A percentile compares a stretch with the other conserved stretches of the same genome.
These are phyloP conservation scores for Anthracocystis panici-leucophaei DNA, from an alignment of 1,284 basidiomycete species.

Conservation along the genomic window DNA sequence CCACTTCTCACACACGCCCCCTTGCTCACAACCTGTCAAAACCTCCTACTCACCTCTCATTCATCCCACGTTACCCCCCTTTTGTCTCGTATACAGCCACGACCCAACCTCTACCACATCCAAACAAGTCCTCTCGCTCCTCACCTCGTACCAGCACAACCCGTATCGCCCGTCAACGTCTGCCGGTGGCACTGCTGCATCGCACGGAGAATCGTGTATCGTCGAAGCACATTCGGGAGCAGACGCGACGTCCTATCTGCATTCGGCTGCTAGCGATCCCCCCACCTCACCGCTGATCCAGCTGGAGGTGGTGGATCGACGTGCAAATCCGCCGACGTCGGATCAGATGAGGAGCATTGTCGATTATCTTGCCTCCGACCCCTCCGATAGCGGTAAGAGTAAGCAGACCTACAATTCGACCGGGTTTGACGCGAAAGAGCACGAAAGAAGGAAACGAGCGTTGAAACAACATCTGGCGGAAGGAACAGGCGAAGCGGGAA, in stretches of 20 bases:
- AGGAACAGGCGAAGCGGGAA: not conserved
- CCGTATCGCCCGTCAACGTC: slow-evolving; percentile 9
- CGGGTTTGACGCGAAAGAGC: slow-evolving; percentile 22
- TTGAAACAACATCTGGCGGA: slow-evolving; percentile 12
- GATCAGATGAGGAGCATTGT: slow-evolving; percentile 44
- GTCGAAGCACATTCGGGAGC: slow-evolving; percentile 31
- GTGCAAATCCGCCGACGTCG: slow-evolving; percentile 31
- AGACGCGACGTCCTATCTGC: slow-evolving; percentile 25
- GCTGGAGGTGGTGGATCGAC: slow-evolving; percentile 42
- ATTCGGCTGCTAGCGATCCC: slow-evolving; percentile 24
- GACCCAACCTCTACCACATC: slow-evolving; percentile 26
- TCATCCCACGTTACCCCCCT: not conserved
- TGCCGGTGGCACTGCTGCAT: not conserved
- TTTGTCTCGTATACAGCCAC: slow-evolving; percentile 11
- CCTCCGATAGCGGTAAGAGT: not conserved
- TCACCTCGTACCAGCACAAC: slow-evolving; percentile 21
- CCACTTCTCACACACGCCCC: not conserved
- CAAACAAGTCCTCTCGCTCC: slow-evolving; percentile 33
- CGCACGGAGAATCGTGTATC: slow-evolving; percentile 30
- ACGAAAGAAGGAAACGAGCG: slow-evolving; percentile 14
- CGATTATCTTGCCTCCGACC: slow-evolving; percentile 34
- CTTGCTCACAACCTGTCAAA: not conserved
- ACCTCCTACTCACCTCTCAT: not conserved
- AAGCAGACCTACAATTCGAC: slow-evolving; percentile 2
- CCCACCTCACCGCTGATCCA: slow-evolving; percentile 13